Evolutionary conservation across 306 rosid species (phyloP).

Genomic region (Rosa persica): DNA sequence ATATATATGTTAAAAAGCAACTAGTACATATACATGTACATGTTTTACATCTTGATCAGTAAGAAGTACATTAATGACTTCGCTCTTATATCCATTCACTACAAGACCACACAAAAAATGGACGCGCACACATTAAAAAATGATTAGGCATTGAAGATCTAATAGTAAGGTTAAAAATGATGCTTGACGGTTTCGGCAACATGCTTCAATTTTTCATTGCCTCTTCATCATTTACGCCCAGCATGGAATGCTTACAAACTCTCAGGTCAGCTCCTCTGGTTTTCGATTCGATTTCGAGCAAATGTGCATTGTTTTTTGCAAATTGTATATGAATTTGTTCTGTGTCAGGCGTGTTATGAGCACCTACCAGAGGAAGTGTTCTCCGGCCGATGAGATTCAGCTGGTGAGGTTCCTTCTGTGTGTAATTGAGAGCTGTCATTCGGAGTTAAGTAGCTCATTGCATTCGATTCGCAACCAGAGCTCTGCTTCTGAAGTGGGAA

Average conservation of each 20-base stretch:
- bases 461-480: conserved; percentile 36
- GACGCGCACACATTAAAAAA: too few relatives aligned
- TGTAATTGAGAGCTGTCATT: conserved; percentile 54
- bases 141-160: too few relatives aligned
- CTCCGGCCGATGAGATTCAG: conserved; percentile 50
- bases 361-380: conserved; percentile 45
- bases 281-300: conserved; percentile 1
- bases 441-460: conserved; percentile 35
- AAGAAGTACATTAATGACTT: too few relatives aligned
- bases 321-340: not conserved
- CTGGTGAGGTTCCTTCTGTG: conserved; percentile 66
- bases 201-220: conserved; percentile 47
- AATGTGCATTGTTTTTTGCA: not conserved
- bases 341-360: conserved; percentile 47
- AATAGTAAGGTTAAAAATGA: not conserved
- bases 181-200: conserved; percentile 48
- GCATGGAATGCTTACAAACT: conserved; percentile 58
- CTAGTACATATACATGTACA: too few relatives aligned
- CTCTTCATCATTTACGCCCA: conserved; percentile 29
- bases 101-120: too few relatives aligned
- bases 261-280: conserved; percentile 47
- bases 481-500: conserved; percentile 30
- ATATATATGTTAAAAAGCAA: too few relatives aligned
- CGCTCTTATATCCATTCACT: too few relatives aligned
- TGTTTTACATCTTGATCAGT: too few relatives aligned